Percentiles rank a stretch among this genome's conserved stretches.
Conservation (phyloP, 495 filamentous ascomycete species). For the Extremus antarcticus region DNA sequence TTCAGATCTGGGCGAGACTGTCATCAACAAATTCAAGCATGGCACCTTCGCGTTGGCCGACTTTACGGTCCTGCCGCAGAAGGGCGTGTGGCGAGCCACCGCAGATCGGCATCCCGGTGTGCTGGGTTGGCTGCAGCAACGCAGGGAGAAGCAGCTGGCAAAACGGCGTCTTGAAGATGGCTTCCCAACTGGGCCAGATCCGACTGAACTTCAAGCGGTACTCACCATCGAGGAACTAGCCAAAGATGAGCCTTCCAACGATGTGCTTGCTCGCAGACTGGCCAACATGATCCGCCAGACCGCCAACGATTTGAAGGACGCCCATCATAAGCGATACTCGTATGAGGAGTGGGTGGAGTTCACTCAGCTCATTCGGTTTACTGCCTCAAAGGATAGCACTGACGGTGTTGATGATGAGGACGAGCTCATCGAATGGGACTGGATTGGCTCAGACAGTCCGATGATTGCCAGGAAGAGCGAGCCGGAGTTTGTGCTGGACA, state of each 20-base stretch:
- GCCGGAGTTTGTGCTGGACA: slow-evolving; percentile 49
- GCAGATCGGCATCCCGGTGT: slow-evolving; percentile 37
- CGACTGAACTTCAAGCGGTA: not conserved
- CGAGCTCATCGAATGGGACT: slow-evolving; percentile 54
- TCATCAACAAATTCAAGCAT: slow-evolving; percentile 46
- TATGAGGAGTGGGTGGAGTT: slow-evolving; percentile 59
- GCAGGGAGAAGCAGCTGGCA: slow-evolving; percentile 21
- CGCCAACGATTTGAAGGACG: slow-evolving; percentile 35
- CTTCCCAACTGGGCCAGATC: slow-evolving; percentile 27
- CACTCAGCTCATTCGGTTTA: slow-evolving; percentile 50
- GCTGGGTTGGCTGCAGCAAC: slow-evolving; percentile 30
- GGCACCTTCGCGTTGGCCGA: slow-evolving; percentile 45
- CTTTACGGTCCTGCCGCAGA: slow-evolving; percentile 47
- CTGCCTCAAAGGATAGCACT: slow-evolving; percentile 22
- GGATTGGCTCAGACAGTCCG: slow-evolving; percentile 54
- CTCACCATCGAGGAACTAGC: slow-evolving; percentile 40
- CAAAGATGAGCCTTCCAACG: slow-evolving; percentile 23
- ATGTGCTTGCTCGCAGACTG: slow-evolving; percentile 40
- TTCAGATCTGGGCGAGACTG: slow-evolving; percentile 51
- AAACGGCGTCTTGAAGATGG: slow-evolving; percentile 40
- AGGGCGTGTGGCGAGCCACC: slow-evolving; percentile 37
- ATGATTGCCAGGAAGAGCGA: slow-evolving; percentile 47
- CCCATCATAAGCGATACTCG: slow-evolving; percentile 37
- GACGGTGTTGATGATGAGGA: slow-evolving; percentile 42
- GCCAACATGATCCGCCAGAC: slow-evolving; percentile 43